These are phyloP conservation scores for Oldenlandia corymbosa DNA, from an alignment of 257 asterid genomes.

Conservation along the genomic window DNA sequence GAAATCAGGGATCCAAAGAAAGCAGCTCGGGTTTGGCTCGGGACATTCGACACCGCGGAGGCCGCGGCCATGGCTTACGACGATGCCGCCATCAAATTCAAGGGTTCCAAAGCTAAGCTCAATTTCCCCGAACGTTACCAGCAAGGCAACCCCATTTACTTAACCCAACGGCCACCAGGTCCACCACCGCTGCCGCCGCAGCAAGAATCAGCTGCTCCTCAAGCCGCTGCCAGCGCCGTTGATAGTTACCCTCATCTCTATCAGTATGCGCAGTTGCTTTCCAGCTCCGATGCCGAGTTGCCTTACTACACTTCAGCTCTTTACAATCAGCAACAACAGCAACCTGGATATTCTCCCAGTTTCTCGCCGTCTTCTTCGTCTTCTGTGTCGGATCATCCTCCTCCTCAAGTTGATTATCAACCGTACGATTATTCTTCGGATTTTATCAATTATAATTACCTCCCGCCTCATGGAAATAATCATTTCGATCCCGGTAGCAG, in stretches of 20 bases:
- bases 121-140: conserved; percentile 72
- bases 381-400: neutral
- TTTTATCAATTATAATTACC: too few relatives aligned
- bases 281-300: conserved; percentile 56
- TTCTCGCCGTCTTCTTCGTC: conserved; percentile 10
- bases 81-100: conserved; percentile 76
- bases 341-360: neutral
- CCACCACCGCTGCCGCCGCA: conserved; percentile 2
- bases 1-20: conserved; percentile 78
- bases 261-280: conserved; percentile 63
- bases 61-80: conserved; percentile 91
- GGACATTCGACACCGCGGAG: conserved; percentile 82
- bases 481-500: too few relatives aligned
- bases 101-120: conserved; percentile 83
- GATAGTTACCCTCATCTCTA: conserved; percentile 52
- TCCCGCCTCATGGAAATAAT: too few relatives aligned
- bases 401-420: too few relatives aligned
- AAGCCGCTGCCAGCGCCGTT: neutral
- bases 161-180: neutral
- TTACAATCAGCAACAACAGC: conserved; percentile 12
- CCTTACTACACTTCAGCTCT: conserved; percentile 53
- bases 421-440: too few relatives aligned
- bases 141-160: conserved; percentile 27
- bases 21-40: conserved; percentile 84
- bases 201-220: conserved; percentile 3